Base-by-base conservation (phyloP, 495 filamentous ascomycete genomes). In the Friedmanniomyces simplex region DNA sequence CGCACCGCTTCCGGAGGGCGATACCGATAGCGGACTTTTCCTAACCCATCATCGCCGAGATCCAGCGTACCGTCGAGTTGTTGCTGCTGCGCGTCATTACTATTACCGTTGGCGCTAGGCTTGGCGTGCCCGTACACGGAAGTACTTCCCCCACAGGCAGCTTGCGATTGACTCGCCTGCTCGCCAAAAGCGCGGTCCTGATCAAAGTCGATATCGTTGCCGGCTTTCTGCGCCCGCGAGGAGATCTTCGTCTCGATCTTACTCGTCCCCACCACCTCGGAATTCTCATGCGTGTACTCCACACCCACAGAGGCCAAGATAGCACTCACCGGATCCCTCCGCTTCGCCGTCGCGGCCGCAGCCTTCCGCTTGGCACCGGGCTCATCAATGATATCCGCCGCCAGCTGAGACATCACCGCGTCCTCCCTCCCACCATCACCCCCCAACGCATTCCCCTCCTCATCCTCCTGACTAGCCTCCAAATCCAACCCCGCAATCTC, bases 221-320 rank as follows among this genome's bases (percentile, higher is more conserved):
- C 77, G 0, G 78, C 77, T 55, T 85, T 78, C 62, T 87, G 77
- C 2, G 93, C 94, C 32, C 81, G 81, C 13, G 82, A 80, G 52
- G 84, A 87, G 21, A 97, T 79, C 43, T 79, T 78, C 55, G 84
- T 84, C 72, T 98, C 93, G 21, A 95, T 78, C 53, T 83, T 86
- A 10, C 86, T 91, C 0, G 87, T 87, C 34, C 93, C 93, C 48
- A 98, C 84, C 18, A 98, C 91, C 71, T 98, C 93, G 41, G 86
- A 89, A 67, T 98, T 98, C 58, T 96, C 85, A 65, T 98, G 93
- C 11, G 89, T 94, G 69, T 98, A 98, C 68, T 93, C 83, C 14
- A 98, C 91, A 7, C 94, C 93, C 1, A 89, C 91, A 28, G 81
- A 77, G 8, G 90, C 82, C 6, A 98, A 80, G 63, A 98, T 97